Percentiles rank a stretch among this genome's conserved stretches.
phyloP scores from a whole-genome alignment of 2,329 filamentous ascomycete species.

The Xenosphaeropsis pyriputrescens region DNA sequence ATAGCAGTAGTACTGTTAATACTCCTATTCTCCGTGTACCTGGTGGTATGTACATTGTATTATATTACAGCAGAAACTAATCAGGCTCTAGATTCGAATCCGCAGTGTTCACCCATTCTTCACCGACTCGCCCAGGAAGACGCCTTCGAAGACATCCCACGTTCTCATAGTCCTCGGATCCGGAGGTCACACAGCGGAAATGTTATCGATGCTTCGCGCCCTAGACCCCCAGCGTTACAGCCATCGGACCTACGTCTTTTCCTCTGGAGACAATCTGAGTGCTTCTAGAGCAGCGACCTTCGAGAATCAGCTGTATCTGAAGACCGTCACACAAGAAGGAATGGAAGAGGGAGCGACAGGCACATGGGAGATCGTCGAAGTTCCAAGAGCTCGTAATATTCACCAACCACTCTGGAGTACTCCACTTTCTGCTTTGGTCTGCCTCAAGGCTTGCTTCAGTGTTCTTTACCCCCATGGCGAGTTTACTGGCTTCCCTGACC shows the following conservation, averaged over 20 bases:
- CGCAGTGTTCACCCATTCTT: constrained; percentile 12
- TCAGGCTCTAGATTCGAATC: constrained; percentile 11
- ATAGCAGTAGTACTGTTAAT: too few species aligned
- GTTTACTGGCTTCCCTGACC: constrained; percentile 40
- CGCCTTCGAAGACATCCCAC: constrained; percentile 25
- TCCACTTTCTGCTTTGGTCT: constrained; percentile 51
- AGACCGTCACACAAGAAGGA: neutral
- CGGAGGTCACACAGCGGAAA: constrained; percentile 89
- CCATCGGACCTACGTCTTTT: constrained; percentile 65
- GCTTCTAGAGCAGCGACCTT: constrained; percentile 48
- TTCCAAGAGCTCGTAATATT: constrained; percentile 66
- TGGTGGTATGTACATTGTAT: too few species aligned
- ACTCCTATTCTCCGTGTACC: too few species aligned
- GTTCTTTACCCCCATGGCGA: constrained; percentile 28
- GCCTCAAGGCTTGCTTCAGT: constrained; percentile 45
- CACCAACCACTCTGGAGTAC: constrained; percentile 69
- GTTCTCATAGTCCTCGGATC: constrained; percentile 77
- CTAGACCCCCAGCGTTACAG: constrained; percentile 33
- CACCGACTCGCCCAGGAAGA: too few species aligned
- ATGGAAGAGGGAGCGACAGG: constrained; percentile 9
- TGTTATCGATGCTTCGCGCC: constrained; percentile 68
- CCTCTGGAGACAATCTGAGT: constrained; percentile 62
- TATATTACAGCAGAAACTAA: too few species aligned
- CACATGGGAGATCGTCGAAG: constrained; percentile 32
- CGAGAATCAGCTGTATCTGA: constrained; percentile 26